Percentiles rank a stretch among this genome's conserved stretches.
Evolutionary conservation across 352 stramenopile species (phyloP).

Genomic region (Phytophthora foliorum): DNA sequence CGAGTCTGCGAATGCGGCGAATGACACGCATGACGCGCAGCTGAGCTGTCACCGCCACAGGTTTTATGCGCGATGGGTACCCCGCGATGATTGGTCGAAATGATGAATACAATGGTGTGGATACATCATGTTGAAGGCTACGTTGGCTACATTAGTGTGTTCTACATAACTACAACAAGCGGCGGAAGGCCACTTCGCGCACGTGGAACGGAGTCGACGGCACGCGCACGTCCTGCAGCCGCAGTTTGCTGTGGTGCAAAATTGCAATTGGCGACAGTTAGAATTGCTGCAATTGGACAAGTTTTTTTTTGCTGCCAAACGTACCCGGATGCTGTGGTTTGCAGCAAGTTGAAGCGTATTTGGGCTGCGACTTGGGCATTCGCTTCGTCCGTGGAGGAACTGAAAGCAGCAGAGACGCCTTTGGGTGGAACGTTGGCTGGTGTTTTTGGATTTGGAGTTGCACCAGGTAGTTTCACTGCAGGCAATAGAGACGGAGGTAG

Average conservation of each 20-base stretch:
- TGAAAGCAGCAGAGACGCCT: constrained; percentile 21
- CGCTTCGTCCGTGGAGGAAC: constrained; percentile 21
- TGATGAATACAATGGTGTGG: constrained; percentile 18
- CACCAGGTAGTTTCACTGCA: constrained; percentile 11
- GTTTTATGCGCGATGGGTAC: constrained; percentile 25
- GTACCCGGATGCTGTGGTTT: constrained; percentile 66
- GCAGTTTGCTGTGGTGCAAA: constrained; percentile 51
- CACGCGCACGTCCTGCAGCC: constrained; percentile 63
- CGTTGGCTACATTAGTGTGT: background rate
- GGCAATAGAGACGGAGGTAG: constrained; percentile 52
- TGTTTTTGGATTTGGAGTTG: constrained; percentile 10
- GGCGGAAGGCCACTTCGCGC: constrained; percentile 75
- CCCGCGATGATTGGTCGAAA: constrained; percentile 50
- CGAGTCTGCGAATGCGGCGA: constrained; percentile 35
- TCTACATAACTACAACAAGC: constrained; percentile 32
- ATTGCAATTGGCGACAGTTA: background rate
- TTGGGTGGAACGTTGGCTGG: constrained; percentile 15
- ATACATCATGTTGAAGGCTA: constrained; percentile 14
- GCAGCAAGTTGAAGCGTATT: constrained; percentile 49
- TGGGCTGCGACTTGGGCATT: constrained; percentile 22
- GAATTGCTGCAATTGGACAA: background rate
- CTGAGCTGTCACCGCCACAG: constrained; percentile 32
- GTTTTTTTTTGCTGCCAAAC: constrained; percentile 8
- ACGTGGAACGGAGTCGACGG: constrained; percentile 71
- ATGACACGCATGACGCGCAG: constrained; percentile 22